A percentile compares a stretch with the other conserved stretches of the same genome.
These are phyloP conservation scores for Chlamydomonas sp. DNA, from an alignment of 139 green algal species.

Conservation along the genomic window DNA sequence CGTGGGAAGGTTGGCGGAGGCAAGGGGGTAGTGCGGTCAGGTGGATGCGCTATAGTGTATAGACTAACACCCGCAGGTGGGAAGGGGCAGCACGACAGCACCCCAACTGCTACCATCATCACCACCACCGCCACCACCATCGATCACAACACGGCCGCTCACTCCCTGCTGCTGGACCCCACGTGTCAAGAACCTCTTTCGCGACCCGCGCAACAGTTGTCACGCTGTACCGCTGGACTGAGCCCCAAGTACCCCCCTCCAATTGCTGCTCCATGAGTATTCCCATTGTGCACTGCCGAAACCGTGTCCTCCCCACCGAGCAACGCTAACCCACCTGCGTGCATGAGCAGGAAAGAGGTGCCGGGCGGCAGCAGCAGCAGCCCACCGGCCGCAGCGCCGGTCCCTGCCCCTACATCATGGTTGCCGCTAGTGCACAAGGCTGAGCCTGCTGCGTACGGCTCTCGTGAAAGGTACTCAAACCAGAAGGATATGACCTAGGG, in stretches of 20 bases:
- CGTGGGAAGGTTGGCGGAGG: not conserved
- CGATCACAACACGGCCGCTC: no score
- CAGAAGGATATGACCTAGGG: constrained; percentile 73
- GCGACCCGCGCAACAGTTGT: no score
- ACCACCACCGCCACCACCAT: no score
- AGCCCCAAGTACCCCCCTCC: no score
- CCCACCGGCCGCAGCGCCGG: not conserved
- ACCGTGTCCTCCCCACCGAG: not conserved
- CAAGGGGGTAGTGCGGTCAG: not conserved
- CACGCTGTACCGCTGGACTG: no score
- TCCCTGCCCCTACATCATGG: constrained; percentile 30
- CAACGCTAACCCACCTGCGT: constrained; percentile 21
- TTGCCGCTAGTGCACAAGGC: not conserved
- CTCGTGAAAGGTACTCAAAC: constrained; percentile 67
- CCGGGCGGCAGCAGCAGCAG: constrained; percentile 24
- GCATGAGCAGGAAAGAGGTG: constrained; percentile 59
- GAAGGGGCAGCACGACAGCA: no score
- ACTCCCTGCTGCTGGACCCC: no score
- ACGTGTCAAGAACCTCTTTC: no score
- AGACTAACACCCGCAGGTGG: no score
- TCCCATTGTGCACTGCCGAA: no score
- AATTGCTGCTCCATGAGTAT: no score
- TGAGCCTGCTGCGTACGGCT: constrained; percentile 17
- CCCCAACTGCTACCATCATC: no score
- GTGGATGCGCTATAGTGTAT: not conserved